These are phyloP conservation scores for Rhodotorula glutinis DNA, from an alignment of 1,284 basidiomycete genomes.

Conservation along the genomic window DNA sequence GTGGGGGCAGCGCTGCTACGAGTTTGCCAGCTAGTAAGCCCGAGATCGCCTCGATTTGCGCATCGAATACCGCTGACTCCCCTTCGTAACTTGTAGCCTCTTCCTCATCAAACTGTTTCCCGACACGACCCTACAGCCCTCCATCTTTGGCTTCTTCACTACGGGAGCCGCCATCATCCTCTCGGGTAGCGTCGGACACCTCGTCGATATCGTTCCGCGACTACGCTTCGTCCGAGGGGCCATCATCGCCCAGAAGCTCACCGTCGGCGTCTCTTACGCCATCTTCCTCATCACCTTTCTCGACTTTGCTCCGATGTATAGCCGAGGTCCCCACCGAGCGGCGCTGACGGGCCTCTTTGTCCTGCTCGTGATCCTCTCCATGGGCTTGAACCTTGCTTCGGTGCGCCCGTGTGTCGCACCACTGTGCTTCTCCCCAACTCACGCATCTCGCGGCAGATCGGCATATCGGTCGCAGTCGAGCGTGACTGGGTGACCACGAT, in stretches of 20 bases:
- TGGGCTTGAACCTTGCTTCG: conserved; percentile 49
- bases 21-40: conserved; percentile 40
- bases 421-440: no score
- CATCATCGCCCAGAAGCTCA: conserved; percentile 54
- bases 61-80: conserved; percentile 45
- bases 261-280: conserved; percentile 51
- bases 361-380: conserved; percentile 52
- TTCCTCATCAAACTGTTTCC: conserved; percentile 56
- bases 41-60: not conserved
- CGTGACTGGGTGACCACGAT: conserved; percentile 59
- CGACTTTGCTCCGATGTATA: not conserved
- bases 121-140: conserved; percentile 56
- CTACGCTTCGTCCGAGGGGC: conserved; percentile 52
- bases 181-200: conserved; percentile 51
- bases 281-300: conserved; percentile 49
- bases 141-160: conserved; percentile 55
- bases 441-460: conserved; percentile 45
- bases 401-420: no score
- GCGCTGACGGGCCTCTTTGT: conserved; percentile 45
- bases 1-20: conserved; percentile 15
- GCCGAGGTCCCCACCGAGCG: not conserved
- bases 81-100: conserved; percentile 51
- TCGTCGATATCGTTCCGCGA: conserved; percentile 53
- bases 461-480: conserved; percentile 57
- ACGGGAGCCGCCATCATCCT: conserved; percentile 50